These are phyloP conservation scores for Tulasnella sp. DNA, from an alignment of 768 basidiomycete genomes.

Conservation along the genomic window DNA sequence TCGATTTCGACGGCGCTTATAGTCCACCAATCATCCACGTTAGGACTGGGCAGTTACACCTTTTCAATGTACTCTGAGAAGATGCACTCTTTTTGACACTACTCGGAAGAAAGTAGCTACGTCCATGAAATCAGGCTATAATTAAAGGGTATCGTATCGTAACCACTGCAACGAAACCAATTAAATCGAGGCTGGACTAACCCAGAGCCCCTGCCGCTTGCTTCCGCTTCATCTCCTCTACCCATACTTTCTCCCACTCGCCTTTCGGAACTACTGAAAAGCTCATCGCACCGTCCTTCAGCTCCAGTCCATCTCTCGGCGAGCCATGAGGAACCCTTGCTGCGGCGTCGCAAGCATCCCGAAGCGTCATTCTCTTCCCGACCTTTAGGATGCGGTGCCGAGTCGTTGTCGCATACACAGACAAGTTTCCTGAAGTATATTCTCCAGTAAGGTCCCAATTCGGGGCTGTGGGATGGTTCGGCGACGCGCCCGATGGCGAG, in stretches of 20 bases:
- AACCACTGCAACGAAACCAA: background rate
- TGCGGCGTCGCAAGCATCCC: slow-evolving; percentile 12
- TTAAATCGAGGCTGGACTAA: background rate
- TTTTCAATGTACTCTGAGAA: too few relatives aligned
- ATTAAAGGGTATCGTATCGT: too few relatives aligned
- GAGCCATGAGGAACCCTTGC: slow-evolving; percentile 60
- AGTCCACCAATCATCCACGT: background rate
- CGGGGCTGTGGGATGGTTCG: slow-evolving; percentile 40
- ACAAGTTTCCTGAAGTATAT: slow-evolving; percentile 53
- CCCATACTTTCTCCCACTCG: slow-evolving; percentile 68
- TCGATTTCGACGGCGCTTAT: too few relatives aligned
- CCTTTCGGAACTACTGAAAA: slow-evolving; percentile 74
- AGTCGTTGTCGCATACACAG: slow-evolving; percentile 75
- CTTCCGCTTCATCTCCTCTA: slow-evolving; percentile 66
- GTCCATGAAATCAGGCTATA: too few relatives aligned
- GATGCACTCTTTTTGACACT: too few relatives aligned
- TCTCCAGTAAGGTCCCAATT: slow-evolving; percentile 67
- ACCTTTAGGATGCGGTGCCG: slow-evolving; percentile 74
- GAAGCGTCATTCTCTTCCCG: slow-evolving; percentile 78
- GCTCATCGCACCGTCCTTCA: slow-evolving; percentile 72
- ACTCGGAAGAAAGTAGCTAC: too few relatives aligned
- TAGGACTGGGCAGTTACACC: too few relatives aligned
- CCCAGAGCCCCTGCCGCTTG: slow-evolving; percentile 8
- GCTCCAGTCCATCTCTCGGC: slow-evolving; percentile 63
- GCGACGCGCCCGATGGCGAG: slow-evolving; percentile 27